Conservation (phyloP, 305 asterid species). For the Solanum hybrid region DNA sequence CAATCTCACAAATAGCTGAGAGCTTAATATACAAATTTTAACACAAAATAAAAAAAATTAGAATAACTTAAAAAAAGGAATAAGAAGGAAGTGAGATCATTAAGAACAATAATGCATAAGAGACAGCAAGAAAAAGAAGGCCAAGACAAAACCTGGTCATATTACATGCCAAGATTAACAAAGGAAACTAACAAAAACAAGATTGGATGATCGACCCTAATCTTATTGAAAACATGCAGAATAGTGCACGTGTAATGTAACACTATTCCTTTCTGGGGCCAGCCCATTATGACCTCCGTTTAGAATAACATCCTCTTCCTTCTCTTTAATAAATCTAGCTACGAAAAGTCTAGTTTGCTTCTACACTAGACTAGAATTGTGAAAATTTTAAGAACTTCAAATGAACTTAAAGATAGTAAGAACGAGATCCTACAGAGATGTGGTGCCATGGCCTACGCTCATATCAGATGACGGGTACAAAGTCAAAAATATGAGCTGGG, state of each 20-base stretch:
- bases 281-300: not conserved
- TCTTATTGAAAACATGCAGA: not conserved
- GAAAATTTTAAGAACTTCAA: not conserved
- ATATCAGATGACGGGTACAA: not conserved
- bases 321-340: not conserved
- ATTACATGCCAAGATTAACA: not conserved
- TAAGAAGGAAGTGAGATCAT: conserved; percentile 6
- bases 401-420: not conserved
- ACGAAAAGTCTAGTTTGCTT: not conserved
- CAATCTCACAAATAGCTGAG: conserved; percentile 83
- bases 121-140: not conserved
- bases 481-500: not conserved
- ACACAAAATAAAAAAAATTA: not conserved
- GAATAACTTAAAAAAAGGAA: conserved; percentile 5
- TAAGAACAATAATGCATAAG: conserved; percentile 3
- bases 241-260: not conserved
- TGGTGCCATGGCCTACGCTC: not conserved
- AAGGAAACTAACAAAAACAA: not conserved
- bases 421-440: not conserved
- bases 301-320: not conserved
- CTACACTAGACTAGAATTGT: not conserved
- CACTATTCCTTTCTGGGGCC: not conserved
- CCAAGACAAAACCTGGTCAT: not conserved
- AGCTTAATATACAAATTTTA: conserved; percentile 44
- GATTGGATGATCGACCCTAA: not conserved